Evolutionary conservation across 129 eudicot species (phyloP), one percentile per base, ranked within the genome.

Genomic region (Logfia minima): DNA sequence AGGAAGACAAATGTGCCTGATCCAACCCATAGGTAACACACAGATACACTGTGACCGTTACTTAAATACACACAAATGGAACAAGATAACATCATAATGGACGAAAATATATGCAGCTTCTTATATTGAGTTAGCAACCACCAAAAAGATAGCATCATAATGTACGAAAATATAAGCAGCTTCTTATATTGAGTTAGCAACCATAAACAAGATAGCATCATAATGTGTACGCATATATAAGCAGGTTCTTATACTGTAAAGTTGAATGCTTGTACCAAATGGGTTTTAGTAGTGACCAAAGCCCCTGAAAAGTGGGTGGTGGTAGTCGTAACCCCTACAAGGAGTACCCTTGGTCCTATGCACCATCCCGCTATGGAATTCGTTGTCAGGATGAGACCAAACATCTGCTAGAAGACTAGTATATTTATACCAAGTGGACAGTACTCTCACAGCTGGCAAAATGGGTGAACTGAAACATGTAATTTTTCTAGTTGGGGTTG

Each of bases 261-360:
- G 32, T 62, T 26, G 6, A 24, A 61, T 61, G 67, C 6, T 11
- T 13, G 60, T 53, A 53, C 61, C 61, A 52, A 52, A 52, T 52
- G 59, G 59, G 59, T 52, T 35, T 35, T 35, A 8, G 8, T 52
- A 52, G 59, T 52, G 59, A 61, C 66, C 66, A 2, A 8, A 11
- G 11, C 39, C 68, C n/a, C 16, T 6, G 18, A 4, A 24, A 28
- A 4, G 18, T 63, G 68, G 68, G n/a, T 63, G 18, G 22, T 16
- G n/a, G 68, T 63, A 63, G 68, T 63, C 22, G 35, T 63, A 63
- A 28, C 68, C 68, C 31, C 68, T 63, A 63, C 68, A 63, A 31
- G 37, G 18, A 64, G 41, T 29, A 63, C 68, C 68, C 39, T 63
- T 10, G 32, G 68, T 17, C 68, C 39, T 26, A 63, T 2, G 39